These are phyloP conservation scores for Ensete glaucum DNA, from an alignment of 176 grass and related monocot genomes.

Conservation along the genomic window DNA sequence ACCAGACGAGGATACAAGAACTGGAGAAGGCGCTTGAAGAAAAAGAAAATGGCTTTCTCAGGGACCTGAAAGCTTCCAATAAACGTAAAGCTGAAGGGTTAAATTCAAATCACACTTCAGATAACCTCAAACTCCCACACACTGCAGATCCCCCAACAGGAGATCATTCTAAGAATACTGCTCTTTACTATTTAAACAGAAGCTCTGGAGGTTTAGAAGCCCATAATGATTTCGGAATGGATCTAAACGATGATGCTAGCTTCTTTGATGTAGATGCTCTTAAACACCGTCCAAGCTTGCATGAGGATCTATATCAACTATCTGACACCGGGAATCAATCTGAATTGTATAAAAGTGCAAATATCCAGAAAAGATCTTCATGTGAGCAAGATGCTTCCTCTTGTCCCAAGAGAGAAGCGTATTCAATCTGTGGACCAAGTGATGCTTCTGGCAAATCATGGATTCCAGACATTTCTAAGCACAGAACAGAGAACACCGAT, in stretches of 20 bases:
- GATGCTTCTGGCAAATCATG: neutral
- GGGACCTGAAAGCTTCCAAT: conserved; percentile 63
- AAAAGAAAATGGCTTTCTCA: conserved; percentile 65
- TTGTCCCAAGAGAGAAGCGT: neutral
- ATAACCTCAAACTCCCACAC: conserved; percentile 16
- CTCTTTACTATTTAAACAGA: neutral
- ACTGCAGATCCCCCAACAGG: conserved; percentile 9
- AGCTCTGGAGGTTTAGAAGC: conserved; percentile 3
- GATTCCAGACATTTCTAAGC: neutral
- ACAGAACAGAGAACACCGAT: conserved; percentile 19
- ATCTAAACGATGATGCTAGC: conserved; percentile 27
- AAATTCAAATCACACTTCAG: conserved; percentile 16
- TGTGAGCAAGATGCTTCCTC: conserved; percentile 9
- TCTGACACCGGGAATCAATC: conserved; percentile 6
- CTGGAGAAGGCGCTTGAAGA: conserved; percentile 66
- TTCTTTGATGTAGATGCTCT: conserved; percentile 10
- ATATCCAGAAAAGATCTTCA: conserved; percentile 3
- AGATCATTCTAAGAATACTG: conserved; percentile 15
- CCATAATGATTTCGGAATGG: conserved; percentile 22
- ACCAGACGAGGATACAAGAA: conserved; percentile 49
- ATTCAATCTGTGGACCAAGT: neutral
- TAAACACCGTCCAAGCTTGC: conserved; percentile 17
- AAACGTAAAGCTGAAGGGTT: conserved; percentile 50
- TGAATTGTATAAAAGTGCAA: conserved; percentile 2
- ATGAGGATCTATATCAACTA: conserved; percentile 5